A percentile compares a stretch with the other conserved stretches of the same genome.
Evolutionary conservation across 2,329 filamentous ascomycete genomes (phyloP).

Genomic region (Nannizziopsis arthrosporioides): DNA sequence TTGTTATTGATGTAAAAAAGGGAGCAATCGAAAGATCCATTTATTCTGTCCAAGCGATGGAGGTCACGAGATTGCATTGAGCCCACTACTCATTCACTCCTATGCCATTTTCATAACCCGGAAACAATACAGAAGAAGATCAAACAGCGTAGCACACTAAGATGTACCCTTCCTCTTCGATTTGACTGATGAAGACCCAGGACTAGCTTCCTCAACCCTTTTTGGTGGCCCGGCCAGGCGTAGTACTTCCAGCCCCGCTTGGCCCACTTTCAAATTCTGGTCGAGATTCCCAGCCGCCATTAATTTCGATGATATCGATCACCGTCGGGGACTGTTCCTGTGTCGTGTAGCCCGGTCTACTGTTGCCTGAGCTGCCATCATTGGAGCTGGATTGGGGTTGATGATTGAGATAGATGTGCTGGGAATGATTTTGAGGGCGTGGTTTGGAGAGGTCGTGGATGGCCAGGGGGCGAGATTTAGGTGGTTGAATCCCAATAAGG

Average conservation of each 20-base stretch:
- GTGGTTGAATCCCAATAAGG: conserved; percentile 18
- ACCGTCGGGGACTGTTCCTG: conserved; percentile 6
- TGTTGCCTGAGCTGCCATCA: neutral
- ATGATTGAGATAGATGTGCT: neutral
- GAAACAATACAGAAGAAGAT: neutral
- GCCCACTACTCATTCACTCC: no score
- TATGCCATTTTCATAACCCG: no score
- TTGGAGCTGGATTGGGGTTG: neutral
- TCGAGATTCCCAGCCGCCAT: conserved; percentile 12
- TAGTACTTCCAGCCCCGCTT: neutral
- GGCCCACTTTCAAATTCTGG: neutral
- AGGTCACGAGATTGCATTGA: no score
- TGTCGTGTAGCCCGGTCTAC: neutral
- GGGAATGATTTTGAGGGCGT: neutral
- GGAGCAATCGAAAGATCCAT: no score
- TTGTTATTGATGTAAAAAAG: no score
- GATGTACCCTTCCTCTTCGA: conserved; percentile 1
- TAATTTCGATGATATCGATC: conserved; percentile 15
- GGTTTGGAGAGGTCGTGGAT: conserved; percentile 5
- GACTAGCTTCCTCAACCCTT: conserved; percentile 2
- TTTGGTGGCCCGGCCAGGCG: neutral
- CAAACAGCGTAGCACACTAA: neutral
- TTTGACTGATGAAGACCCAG: neutral
- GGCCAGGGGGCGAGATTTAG: conserved; percentile 6
- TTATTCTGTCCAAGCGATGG: no score